Conservation (phyloP, 495 filamentous ascomycete genomes). For the Alectoria sarmentosa region DNA sequence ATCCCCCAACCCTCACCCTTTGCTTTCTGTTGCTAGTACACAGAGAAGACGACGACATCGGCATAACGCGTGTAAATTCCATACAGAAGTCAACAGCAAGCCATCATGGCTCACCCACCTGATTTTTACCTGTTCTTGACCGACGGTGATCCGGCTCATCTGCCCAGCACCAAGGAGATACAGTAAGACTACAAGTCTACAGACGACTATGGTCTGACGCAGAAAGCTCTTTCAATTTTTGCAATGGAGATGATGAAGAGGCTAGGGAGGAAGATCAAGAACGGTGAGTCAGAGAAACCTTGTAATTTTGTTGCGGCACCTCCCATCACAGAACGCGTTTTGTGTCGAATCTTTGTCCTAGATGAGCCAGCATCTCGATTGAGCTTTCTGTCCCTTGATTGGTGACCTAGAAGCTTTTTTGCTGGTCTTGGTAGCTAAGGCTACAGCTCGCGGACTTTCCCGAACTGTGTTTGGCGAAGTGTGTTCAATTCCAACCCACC, state of each 20-base stretch:
- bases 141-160: not conserved
- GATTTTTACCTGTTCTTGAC: not conserved
- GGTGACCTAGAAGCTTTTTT: not conserved
- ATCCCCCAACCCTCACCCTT: not conserved
- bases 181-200: not conserved
- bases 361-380: not conserved
- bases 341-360: not conserved
- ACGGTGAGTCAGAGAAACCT: not conserved
- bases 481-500: not conserved
- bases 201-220: not conserved
- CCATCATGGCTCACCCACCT: not conserved
- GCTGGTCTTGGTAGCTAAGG: not conserved
- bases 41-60: not conserved
- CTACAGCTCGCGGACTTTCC: not conserved
- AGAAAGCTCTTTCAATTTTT: not conserved
- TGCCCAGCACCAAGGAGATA: not conserved
- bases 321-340: not conserved
- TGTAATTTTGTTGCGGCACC: not conserved
- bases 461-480: no score
- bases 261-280: not conserved
- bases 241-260: not conserved
- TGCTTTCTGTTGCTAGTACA: not conserved
- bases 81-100: not conserved
- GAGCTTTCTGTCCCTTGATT: not conserved
- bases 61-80: not conserved